These are phyloP conservation scores for Hypoxylon cercidicola DNA, from an alignment of 495 filamentous ascomycete species.

Conservation along the genomic window DNA sequence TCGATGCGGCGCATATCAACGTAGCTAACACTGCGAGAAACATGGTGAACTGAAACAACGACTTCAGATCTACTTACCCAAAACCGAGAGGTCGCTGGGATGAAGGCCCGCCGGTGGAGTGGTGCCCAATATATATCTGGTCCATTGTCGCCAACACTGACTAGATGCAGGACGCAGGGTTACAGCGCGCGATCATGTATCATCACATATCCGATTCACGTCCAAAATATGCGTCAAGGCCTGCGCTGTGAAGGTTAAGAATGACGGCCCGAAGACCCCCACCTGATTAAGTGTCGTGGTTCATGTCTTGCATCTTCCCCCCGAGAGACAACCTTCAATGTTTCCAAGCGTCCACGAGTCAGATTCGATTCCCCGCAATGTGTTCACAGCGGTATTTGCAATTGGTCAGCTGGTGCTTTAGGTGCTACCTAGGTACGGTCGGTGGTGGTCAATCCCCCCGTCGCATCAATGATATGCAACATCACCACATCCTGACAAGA, in stretches of 20 bases:
- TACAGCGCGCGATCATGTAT: conserved; percentile 27
- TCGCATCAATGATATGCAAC: no score
- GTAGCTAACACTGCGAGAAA: conserved; percentile 10
- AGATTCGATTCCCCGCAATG: conserved; percentile 29
- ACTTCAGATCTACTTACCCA: conserved; percentile 24
- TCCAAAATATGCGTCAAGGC: conserved; percentile 1
- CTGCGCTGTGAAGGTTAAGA: background rate
- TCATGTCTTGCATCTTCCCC: conserved; percentile 1
- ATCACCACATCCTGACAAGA: no score
- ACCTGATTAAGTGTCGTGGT: background rate
- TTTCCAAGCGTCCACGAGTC: conserved; percentile 31
- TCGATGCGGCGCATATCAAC: conserved; percentile 7
- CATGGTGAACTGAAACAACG: conserved; percentile 8
- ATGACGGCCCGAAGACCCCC: conserved; percentile 5
- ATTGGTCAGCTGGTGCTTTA: conserved; percentile 12
- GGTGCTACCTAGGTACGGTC: no score
- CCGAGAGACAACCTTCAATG: background rate
- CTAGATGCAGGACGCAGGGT: conserved; percentile 18
- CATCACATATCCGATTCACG: conserved; percentile 17
- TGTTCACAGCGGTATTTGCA: conserved; percentile 12
- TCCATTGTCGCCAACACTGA: conserved; percentile 25
- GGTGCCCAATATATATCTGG: conserved; percentile 43
- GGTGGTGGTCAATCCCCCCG: no score
- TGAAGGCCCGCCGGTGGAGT: conserved; percentile 10
- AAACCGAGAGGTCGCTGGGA: conserved; percentile 5